These are phyloP conservation scores for Furcasterigmium sp. DNA, from an alignment of 2,329 filamentous ascomycete genomes.

Conservation along the genomic window DNA sequence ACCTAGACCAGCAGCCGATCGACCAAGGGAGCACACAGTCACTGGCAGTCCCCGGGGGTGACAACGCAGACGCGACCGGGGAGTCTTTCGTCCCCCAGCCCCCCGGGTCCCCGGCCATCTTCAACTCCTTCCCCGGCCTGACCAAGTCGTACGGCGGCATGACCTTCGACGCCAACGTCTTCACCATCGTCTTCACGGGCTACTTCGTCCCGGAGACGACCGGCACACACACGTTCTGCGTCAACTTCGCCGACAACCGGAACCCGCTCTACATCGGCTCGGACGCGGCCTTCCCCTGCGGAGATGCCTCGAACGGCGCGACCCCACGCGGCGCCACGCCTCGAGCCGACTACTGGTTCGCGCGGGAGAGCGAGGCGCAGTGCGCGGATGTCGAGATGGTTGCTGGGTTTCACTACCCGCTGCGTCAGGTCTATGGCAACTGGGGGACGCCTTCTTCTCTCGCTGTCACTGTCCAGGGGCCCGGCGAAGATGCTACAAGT, in stretches of 20 bases:
- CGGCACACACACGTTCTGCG: not conserved
- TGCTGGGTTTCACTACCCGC: too few relatives aligned
- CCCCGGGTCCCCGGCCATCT: not conserved
- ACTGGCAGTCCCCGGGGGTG: not conserved
- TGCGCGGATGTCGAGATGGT: too few relatives aligned
- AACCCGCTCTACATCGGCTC: not conserved
- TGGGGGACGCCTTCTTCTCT: too few relatives aligned
- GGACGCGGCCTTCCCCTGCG: not conserved
- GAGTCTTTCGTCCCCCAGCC: too few relatives aligned
- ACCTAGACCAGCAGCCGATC: not conserved
- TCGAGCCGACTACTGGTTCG: not conserved
- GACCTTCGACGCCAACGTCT: not conserved
- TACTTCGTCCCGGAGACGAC: not conserved
- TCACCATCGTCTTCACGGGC: slow-evolving; percentile 1
- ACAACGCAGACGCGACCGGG: not conserved
- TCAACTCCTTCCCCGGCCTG: not conserved
- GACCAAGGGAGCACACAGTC: not conserved
- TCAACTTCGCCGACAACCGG: not conserved
- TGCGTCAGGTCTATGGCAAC: too few relatives aligned
- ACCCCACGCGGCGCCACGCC: not conserved
- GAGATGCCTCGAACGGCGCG: not conserved
- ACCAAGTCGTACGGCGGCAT: slow-evolving; percentile 1
- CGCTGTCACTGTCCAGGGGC: too few relatives aligned
- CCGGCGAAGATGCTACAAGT: too few relatives aligned
- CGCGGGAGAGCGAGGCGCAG: too few relatives aligned